These are phyloP conservation scores for Lentinula boryana DNA, from an alignment of 768 basidiomycete species.

Conservation along the genomic window DNA sequence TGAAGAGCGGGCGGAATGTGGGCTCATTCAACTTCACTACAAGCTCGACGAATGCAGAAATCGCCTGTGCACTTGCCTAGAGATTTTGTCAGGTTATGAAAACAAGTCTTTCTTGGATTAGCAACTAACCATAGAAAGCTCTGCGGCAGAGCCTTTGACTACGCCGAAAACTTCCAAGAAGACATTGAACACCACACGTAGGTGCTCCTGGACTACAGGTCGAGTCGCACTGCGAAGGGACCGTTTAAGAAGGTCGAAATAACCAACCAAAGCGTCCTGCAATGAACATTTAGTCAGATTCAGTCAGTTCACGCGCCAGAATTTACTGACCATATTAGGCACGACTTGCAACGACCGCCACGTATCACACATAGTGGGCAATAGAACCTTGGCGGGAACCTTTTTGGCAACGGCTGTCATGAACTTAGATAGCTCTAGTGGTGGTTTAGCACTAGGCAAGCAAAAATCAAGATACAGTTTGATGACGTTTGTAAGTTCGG, in stretches of 20 bases:
- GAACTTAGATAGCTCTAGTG: conserved; percentile 34
- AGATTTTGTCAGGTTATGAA: conserved; percentile 8
- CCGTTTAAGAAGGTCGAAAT: conserved; percentile 66
- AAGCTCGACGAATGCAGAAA: conserved; percentile 79
- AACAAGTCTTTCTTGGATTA: neutral
- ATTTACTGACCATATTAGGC: conserved; percentile 28
- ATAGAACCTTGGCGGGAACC: conserved; percentile 56
- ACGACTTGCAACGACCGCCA: conserved; percentile 39
- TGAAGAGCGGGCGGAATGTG: conserved; percentile 87
- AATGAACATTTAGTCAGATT: conserved; percentile 2
- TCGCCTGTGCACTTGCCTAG: conserved; percentile 49
- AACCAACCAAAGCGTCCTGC: conserved; percentile 37
- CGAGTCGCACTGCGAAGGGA: conserved; percentile 61
- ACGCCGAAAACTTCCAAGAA: conserved; percentile 77
- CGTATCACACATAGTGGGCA: conserved; percentile 56
- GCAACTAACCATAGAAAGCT: neutral
- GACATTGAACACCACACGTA: conserved; percentile 66
- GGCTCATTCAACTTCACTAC: conserved; percentile 91
- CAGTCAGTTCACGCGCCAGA: neutral
- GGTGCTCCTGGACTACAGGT: conserved; percentile 54
- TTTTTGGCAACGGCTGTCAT: conserved; percentile 67
- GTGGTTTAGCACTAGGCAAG: conserved; percentile 25
- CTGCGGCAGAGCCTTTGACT: conserved; percentile 20
- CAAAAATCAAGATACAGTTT: conserved; percentile 48
- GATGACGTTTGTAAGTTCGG: conserved; percentile 52